These are phyloP conservation scores for Peniophora sp. DNA, from an alignment of 1,284 basidiomycete genomes.

Conservation along the genomic window DNA sequence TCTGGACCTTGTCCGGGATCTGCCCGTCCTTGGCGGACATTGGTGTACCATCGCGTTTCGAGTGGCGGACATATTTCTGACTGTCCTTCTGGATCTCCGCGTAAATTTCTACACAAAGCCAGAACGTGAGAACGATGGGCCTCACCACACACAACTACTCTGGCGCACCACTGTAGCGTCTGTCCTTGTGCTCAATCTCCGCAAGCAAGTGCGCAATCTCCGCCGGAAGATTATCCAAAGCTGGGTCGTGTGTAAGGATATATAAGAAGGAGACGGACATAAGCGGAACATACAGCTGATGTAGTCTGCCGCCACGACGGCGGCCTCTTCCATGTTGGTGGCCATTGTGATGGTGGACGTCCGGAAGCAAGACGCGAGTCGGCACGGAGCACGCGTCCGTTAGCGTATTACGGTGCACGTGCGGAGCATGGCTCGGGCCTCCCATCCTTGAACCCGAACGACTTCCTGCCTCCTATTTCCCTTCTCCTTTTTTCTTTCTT, in stretches of 20 bases:
- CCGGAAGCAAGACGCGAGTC: not conserved
- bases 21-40: constrained; percentile 26
- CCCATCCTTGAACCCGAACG: not conserved
- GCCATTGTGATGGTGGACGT: not conserved
- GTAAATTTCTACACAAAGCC: constrained; percentile 36
- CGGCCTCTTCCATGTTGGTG: constrained; percentile 55
- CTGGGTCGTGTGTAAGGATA: constrained; percentile 25
- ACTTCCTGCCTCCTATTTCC: not conserved
- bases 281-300: constrained; percentile 47
- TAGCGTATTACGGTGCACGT: too few relatives aligned
- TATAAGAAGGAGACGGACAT: not conserved
- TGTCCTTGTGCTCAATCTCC: constrained; percentile 61
- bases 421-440: not conserved
- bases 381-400: not conserved
- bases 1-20: constrained; percentile 40
- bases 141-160: not conserved
- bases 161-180: constrained; percentile 38
- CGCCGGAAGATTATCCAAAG: constrained; percentile 67
- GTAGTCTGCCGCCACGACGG: constrained; percentile 60
- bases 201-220: constrained; percentile 66
- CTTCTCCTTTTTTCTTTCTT: not conserved
- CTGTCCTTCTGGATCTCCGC: constrained; percentile 48
- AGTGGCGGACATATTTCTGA: constrained; percentile 43
- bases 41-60: constrained; percentile 27
- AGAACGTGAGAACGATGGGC: not conserved